Evolutionary conservation across 1,284 basidiomycete species (phyloP), one percentile per base, ranked within the genome.

Genomic region (Phellinidium pouzarii): DNA sequence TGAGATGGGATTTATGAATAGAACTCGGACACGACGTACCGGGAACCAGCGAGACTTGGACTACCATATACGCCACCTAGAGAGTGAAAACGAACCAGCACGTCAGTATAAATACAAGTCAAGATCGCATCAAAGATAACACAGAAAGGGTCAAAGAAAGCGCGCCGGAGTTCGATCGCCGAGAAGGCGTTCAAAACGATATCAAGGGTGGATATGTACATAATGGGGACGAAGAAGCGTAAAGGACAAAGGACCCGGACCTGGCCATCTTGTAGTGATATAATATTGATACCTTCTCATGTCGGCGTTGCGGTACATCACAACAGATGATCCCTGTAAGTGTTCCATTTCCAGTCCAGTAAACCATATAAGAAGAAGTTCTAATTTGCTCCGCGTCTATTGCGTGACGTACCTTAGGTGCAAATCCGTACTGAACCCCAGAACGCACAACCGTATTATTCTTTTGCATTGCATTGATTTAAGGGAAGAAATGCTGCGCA

Each of bases 201-300:
- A 40, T 40, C 19, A 20, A 20, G 37, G 37, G 14, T 2, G 47
- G 38, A 52, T 11, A 22, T 56, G 14, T 14, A 37, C 12, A 7
- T 20, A 54, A 8, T 14, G 48, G 37, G 37, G 19, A 40, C 14
- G 26, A 12, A 40, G 44, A 27, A 14, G 48, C n/a, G 50, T 50
- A 47, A 49, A 34, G 36, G 45, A 29, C 12, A 45, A 22, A 36
- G 26, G 22, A 52, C 49, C 60, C 68, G 48, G 62, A 73, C 88
- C 89, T 14, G 80, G 70, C 92, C 93, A 95, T 44, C 75, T 70
- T 3, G 91, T 80, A 59, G 83, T 83, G 22, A 93, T 75, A 60
- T 91, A 94, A 72, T 94, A 95, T 65, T 94, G 91, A 65, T 84
- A 80, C 59, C 76, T 72, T 45, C 92, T 79, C 27, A 94, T 74